Evolutionary conservation across 805 yeast genomes (phyloP).

Genomic region (Cyberlindnera americana): DNA sequence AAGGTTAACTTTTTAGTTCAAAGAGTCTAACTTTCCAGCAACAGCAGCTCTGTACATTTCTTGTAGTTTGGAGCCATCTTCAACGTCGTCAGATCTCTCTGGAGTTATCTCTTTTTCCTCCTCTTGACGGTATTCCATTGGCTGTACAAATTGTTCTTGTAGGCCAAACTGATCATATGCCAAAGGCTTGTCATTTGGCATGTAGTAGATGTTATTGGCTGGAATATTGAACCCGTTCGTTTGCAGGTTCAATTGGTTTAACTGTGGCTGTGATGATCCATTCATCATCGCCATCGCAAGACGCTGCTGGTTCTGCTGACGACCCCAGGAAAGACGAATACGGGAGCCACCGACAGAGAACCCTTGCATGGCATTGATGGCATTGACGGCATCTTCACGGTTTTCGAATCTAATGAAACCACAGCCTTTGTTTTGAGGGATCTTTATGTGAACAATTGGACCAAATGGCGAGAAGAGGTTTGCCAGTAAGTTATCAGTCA

Average conservation of each 20-base stretch:
- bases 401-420: conserved; percentile 70
- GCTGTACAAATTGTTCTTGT: conserved; percentile 8
- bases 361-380: conserved; percentile 78
- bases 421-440: conserved; percentile 77
- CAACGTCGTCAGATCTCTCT: conserved; percentile 9
- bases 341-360: conserved; percentile 71
- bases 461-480: conserved; percentile 73
- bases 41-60: conserved; percentile 29
- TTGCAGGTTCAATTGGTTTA: no score
- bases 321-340: conserved; percentile 74
- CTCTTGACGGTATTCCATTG: conserved; percentile 1
- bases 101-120: conserved; percentile 3
- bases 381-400: conserved; percentile 71
- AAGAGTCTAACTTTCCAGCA: conserved; percentile 25
- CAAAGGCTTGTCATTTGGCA: conserved; percentile 17
- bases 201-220: conserved; percentile 19
- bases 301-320: conserved; percentile 33
- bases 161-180: conserved; percentile 9
- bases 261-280: no score
- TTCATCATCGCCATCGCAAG: conserved; percentile 21
- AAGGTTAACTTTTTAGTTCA: conserved; percentile 10
- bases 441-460: conserved; percentile 61
- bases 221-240: conserved; percentile 16
- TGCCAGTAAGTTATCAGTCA: conserved; percentile 56
- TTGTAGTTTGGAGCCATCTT: conserved; percentile 20